Conservation (phyloP, 2,329 filamentous ascomycete genomes). For the Diaporthe eres region DNA sequence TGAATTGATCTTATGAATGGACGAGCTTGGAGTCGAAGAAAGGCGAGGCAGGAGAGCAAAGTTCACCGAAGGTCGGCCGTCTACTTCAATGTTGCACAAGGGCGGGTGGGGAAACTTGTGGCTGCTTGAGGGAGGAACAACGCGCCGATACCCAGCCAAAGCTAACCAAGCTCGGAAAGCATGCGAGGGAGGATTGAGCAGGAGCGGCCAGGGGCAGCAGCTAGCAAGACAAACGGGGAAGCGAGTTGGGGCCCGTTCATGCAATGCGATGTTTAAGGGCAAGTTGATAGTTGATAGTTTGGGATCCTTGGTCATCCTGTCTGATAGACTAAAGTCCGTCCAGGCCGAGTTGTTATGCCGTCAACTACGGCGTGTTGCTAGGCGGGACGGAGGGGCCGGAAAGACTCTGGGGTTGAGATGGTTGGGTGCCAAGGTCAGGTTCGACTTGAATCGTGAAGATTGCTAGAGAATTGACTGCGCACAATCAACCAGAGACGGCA, state of each 20-base stretch:
- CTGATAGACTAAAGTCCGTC: neutral
- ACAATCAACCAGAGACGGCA: neutral
- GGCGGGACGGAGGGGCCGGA: neutral
- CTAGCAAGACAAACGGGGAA: constrained; percentile 6
- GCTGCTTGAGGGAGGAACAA: neutral
- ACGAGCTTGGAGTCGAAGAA: neutral
- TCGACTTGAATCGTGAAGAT: constrained; percentile 17
- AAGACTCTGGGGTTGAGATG: neutral
- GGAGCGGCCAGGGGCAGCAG: neutral
- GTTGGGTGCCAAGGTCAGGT: neutral
- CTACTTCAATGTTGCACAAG: neutral
- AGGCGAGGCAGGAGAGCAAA: neutral
- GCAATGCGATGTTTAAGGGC: neutral
- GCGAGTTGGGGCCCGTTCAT: neutral
- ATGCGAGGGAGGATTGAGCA: neutral
- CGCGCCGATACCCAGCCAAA: constrained; percentile 13
- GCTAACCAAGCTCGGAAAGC: constrained; percentile 9
- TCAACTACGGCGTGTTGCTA: neutral
- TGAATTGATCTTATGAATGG: neutral
- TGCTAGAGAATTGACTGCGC: neutral
- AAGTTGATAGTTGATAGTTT: neutral
- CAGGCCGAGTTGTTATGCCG: neutral
- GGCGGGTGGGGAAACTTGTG: constrained; percentile 18
- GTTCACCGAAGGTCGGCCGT: neutral
- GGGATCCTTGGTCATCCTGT: neutral